phyloP scores from a whole-genome alignment of 768 basidiomycete genomes.

The Agaricus bisporus region DNA sequence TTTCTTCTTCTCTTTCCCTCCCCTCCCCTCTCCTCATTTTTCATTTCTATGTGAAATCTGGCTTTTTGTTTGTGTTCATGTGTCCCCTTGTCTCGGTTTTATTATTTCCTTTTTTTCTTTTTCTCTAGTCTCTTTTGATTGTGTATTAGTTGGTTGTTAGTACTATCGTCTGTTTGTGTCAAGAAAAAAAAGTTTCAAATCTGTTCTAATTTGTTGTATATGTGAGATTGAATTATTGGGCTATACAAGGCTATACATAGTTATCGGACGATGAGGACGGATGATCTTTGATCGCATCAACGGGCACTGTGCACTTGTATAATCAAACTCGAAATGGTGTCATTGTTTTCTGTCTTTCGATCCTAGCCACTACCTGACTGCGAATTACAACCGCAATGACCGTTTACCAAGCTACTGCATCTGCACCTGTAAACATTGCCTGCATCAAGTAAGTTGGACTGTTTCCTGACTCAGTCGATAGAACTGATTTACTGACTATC shows the following conservation, averaged over 20 bases:
- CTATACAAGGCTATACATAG: no score
- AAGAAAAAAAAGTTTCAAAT: conserved; percentile 6
- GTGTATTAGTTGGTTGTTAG: conserved; percentile 10
- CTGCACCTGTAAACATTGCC: conserved; percentile 97
- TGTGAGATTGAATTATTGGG: conserved; percentile 6
- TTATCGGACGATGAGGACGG: not conserved
- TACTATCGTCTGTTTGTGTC: conserved; percentile 8
- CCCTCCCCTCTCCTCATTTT: not conserved
- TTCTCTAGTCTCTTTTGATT: conserved; percentile 7
- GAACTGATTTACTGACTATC: no score
- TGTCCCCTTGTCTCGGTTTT: conserved; percentile 3
- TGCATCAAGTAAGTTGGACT: conserved; percentile 73
- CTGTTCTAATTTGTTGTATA: conserved; percentile 4
- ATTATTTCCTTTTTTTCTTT: conserved; percentile 13
- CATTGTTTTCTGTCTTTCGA: not conserved
- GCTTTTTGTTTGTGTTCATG: conserved; percentile 5
- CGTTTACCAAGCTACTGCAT: conserved; percentile 77
- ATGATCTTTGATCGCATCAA: not conserved
- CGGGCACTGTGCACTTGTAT: no score
- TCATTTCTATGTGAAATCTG: conserved; percentile 12
- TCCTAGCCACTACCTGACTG: no score
- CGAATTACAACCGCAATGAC: no score
- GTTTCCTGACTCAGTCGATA: no score
- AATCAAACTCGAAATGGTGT: not conserved
- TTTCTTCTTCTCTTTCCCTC: conserved; percentile 3